Conservation (phyloP, 2,329 filamentous ascomycete species). For the Exserohilum rostratum region DNA sequence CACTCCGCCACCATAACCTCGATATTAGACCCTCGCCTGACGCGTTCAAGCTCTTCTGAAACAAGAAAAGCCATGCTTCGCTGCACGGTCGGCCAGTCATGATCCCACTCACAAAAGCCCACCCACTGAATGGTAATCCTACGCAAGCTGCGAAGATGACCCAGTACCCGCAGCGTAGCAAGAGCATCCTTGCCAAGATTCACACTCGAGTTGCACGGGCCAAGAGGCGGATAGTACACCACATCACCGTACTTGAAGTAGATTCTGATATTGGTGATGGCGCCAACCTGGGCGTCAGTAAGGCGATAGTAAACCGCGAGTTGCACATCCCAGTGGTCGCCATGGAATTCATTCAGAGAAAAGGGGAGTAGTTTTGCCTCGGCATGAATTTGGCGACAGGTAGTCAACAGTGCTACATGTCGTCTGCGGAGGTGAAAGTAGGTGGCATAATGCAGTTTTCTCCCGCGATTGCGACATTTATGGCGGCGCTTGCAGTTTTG, state of each 20-base stretch:
- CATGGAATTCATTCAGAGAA: constrained; percentile 4
- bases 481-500: not conserved
- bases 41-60: not conserved
- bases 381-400: not conserved
- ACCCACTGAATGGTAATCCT: constrained; percentile 4
- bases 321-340: constrained; percentile 6
- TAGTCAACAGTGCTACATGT: not conserved
- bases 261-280: constrained; percentile 1
- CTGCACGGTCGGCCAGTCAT: constrained; percentile 1
- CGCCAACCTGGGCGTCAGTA: constrained; percentile 3
- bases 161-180: not conserved
- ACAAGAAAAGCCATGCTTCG: not conserved
- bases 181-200: not conserved
- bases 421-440: constrained; percentile 8
- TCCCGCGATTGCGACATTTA: constrained; percentile 1
- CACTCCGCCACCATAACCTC: not conserved
- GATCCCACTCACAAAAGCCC: not conserved
- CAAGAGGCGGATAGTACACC: not conserved
- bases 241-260: not conserved
- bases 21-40: not conserved
- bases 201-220: not conserved
- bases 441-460: constrained; percentile 1
- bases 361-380: not conserved
- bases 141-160: not conserved
- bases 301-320: constrained; percentile 8